Conservation (phyloP, 805 yeast genomes). For the Teunomyces pallodes region DNA sequence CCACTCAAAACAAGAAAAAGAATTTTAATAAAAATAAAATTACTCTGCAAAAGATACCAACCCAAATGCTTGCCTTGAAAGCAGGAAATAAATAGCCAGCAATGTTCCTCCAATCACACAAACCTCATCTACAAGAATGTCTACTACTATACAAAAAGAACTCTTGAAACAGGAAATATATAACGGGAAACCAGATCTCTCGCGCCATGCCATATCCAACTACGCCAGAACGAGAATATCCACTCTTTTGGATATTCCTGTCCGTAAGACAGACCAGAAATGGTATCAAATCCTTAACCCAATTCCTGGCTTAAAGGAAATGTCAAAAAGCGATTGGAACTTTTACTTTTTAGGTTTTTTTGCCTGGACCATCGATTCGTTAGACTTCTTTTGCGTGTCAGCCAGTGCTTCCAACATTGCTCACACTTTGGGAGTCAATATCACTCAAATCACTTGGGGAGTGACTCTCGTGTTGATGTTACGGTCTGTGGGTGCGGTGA, state of each 20-base stretch:
- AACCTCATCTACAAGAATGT: not conserved
- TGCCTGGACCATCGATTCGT: constrained; percentile 25
- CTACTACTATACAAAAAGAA: not conserved
- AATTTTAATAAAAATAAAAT: not conserved
- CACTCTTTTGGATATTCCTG: constrained; percentile 18
- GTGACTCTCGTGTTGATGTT: constrained; percentile 26
- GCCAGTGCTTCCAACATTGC: constrained; percentile 20
- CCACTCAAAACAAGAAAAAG: not conserved
- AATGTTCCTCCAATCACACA: no score
- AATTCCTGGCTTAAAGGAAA: constrained; percentile 9
- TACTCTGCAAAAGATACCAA: not conserved
- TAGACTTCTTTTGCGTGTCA: constrained; percentile 24
- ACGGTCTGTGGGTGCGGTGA: constrained; percentile 23
- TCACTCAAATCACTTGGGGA: constrained; percentile 23
- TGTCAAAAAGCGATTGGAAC: constrained; percentile 15
- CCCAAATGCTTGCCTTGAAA: not conserved
- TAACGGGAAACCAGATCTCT: constrained; percentile 1
- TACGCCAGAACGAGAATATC: constrained; percentile 14
- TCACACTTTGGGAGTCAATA: constrained; percentile 12
- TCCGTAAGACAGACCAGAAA: not conserved
- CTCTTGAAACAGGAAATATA: not conserved
- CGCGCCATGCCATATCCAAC: not conserved
- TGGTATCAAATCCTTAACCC: constrained; percentile 11
- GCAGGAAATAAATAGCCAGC: not conserved
- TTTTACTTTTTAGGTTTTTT: constrained; percentile 20